Evolutionary conservation across 805 yeast species (phyloP).

Genomic region (Wickerhamomyces alni): DNA sequence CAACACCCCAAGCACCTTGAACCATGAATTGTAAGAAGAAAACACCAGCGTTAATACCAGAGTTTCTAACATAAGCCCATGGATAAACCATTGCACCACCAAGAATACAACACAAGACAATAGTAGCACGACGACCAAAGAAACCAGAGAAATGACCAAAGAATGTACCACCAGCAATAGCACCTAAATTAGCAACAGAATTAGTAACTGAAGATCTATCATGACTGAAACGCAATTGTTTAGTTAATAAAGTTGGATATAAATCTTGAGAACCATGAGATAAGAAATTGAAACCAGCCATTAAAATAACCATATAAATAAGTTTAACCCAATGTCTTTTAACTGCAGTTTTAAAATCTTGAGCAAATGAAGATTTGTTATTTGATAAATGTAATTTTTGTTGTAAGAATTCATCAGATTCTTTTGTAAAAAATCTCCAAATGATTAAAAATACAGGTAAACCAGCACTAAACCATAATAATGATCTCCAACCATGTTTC

Average conservation of each 20-base stretch:
- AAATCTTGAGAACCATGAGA: slow-evolving; percentile 63
- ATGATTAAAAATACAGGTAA: slow-evolving; percentile 35
- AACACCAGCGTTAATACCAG: slow-evolving; percentile 51
- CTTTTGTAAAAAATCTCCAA: slow-evolving; percentile 41
- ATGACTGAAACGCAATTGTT: slow-evolving; percentile 35
- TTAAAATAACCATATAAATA: slow-evolving; percentile 48
- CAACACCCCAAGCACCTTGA: slow-evolving; percentile 67
- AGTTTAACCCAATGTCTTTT: slow-evolving; percentile 53
- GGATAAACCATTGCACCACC: slow-evolving; percentile 64
- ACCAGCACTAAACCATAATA: slow-evolving; percentile 69
- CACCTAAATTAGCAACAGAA: slow-evolving; percentile 54
- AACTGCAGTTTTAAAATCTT: slow-evolving; percentile 28
- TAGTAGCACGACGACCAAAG: slow-evolving; percentile 48
- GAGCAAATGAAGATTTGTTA: slow-evolving; percentile 27
- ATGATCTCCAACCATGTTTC: slow-evolving; percentile 51
- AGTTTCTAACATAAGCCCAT: slow-evolving; percentile 45
- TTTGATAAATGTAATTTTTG: slow-evolving; percentile 31
- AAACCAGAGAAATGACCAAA: slow-evolving; percentile 52
- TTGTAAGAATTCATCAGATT: slow-evolving; percentile 45
- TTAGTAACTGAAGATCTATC: slow-evolving; percentile 49
- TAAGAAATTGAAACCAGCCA: slow-evolving; percentile 60
- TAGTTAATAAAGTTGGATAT: slow-evolving; percentile 47
- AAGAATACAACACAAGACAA: slow-evolving; percentile 43
- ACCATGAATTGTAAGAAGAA: slow-evolving; percentile 59
- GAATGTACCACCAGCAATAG: slow-evolving; percentile 47